These are phyloP conservation scores for Tolypocladium nubicola DNA, from an alignment of 2,329 filamentous ascomycete genomes.

Conservation along the genomic window DNA sequence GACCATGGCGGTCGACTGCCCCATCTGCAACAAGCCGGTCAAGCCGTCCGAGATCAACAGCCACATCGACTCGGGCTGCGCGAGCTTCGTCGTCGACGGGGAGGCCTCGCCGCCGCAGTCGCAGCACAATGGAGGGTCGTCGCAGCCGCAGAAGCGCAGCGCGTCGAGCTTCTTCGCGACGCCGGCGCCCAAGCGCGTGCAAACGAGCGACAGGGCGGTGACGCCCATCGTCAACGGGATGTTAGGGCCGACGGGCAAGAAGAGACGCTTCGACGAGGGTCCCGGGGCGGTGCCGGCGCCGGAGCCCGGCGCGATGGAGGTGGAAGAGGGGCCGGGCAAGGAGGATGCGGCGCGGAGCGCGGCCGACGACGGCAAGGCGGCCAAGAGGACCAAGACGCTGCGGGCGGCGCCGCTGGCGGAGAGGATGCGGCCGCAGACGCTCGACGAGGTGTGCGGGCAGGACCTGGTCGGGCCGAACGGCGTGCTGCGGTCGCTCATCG, in stretches of 20 bases:
- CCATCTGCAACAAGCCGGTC: conserved; percentile 68
- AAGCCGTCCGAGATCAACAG: conserved; percentile 69
- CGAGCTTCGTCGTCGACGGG: conserved; percentile 46
- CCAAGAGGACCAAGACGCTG: conserved; percentile 59
- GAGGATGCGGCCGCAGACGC: conserved; percentile 74
- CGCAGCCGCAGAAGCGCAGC: conserved; percentile 38
- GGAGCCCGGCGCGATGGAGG: conserved; percentile 1
- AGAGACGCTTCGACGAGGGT: conserved; percentile 44
- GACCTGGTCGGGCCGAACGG: conserved; percentile 78
- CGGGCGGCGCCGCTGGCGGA: conserved; percentile 80
- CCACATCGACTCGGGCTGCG: conserved; percentile 81
- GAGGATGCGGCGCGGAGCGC: conserved; percentile 5
- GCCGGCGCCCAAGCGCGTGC: conserved; percentile 43
- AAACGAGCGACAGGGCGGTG: conserved; percentile 16
- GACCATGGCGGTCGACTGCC: conserved; percentile 55
- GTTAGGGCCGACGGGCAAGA: conserved; percentile 27
- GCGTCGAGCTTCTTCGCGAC: conserved; percentile 53
- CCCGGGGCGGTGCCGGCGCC: conserved; percentile 25
- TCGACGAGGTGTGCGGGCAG: conserved; percentile 86
- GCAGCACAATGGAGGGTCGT: conserved; percentile 8
- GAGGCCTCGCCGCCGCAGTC: conserved; percentile 18
- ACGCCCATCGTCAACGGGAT: conserved; percentile 23
- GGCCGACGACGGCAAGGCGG: conserved; percentile 11
- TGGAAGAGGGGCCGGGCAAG: background rate
- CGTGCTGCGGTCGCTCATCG: conserved; percentile 78